phyloP scores from a whole-genome alignment of 179 eudicot genomes.

The Spergularia azorica region DNA sequence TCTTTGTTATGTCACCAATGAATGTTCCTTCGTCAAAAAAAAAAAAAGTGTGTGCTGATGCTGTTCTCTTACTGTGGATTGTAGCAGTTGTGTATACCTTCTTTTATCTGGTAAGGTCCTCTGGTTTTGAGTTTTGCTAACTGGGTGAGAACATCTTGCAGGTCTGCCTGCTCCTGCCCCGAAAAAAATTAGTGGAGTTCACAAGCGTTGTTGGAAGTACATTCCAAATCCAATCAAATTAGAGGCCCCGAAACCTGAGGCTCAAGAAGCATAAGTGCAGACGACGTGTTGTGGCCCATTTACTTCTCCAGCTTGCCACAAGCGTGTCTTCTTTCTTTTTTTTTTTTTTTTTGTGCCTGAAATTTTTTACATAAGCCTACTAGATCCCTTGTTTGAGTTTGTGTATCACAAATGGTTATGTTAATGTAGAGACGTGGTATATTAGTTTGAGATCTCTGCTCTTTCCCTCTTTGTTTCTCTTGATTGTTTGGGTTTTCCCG shows the following conservation, averaged over 20 bases:
- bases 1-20: too few species aligned
- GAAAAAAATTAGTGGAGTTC: slow-evolving; percentile 93
- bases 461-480: slow-evolving; percentile 6
- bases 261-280: slow-evolving; percentile 50
- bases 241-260: slow-evolving; percentile 50
- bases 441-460: neutral
- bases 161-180: slow-evolving; percentile 80
- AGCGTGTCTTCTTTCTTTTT: neutral
- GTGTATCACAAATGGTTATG: neutral
- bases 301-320: slow-evolving; percentile 5
- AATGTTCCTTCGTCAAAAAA: too few species aligned
- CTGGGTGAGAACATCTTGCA: slow-evolving; percentile 33
- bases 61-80: neutral
- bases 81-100: neutral
- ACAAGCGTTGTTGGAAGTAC: slow-evolving; percentile 94
- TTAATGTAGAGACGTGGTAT: neutral
- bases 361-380: slow-evolving; percentile 11
- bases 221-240: slow-evolving; percentile 46
- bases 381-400: neutral
- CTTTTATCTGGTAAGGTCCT: neutral
- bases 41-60: neutral
- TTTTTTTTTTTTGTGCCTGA: slow-evolving; percentile 6
- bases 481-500: too few species aligned
- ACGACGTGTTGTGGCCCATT: neutral
- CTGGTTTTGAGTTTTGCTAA: neutral